Base-by-base conservation (phyloP, 257 asterid species). In the Plantago ovata region DNA sequence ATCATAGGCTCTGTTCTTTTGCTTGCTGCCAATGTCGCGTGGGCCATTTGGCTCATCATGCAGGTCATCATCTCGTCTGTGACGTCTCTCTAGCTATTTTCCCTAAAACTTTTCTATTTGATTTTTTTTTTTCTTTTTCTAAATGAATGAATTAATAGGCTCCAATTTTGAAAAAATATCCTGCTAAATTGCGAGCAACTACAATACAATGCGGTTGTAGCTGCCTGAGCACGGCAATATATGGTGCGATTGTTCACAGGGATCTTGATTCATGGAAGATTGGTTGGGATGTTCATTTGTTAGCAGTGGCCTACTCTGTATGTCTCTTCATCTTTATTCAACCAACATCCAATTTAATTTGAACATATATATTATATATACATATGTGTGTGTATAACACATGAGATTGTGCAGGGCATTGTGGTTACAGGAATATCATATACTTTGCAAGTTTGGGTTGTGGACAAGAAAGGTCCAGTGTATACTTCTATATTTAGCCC, bases 381-480 rank as follows among this genome's bases (percentile, higher is more conserved):
- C n/a, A n/a, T n/a, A n/a, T n/a, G n/a, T n/a, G n/a, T n/a, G n/a
- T n/a, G n/a, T n/a, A n/a, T 28, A 28, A 28, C 36, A 6, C 33
- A 21, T 50, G 56, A 50, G 32, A 22, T 22, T 38, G 12, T 73
- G 74, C 78, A 84, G 93, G 88, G 88, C 1, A 36, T 84, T 9
- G 7, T 76, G 44, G 85, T 69, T 10, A 72, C 87, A 8, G 88
- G 82, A 36, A 12, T 84, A 7, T 61, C 66, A 42, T 76, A 46
- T 32, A 70, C 79, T 71, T 16, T 78, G 56, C 81, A 69, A 70
- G 69, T 75, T 7, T 81, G 94, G 94, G 71, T 77, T 2, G 72
- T 81, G 3, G 78, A 79, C 63, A 77, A 70, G 74, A 81, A 73
- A 62, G 94, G 94, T 0, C 84, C 94, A 6, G 81, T 84, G 10